A percentile compares a stretch with the other conserved stretches of the same genome.
Conservation (phyloP, 2,329 filamentous ascomycete species). For the Hirsutella thompsonii region DNA sequence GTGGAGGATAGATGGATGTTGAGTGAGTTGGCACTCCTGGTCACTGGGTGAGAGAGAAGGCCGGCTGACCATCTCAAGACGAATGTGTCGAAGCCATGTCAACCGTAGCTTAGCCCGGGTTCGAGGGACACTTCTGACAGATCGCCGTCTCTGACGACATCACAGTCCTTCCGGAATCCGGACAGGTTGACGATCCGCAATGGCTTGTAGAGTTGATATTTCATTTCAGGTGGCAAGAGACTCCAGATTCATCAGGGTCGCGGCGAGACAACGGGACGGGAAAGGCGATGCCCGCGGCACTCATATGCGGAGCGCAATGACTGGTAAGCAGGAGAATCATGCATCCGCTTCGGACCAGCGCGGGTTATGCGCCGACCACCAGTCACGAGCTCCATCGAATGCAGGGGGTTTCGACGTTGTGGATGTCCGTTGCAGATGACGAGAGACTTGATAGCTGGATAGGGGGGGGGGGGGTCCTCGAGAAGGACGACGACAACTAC, state of each 20-base stretch:
- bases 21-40: neutral
- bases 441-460: neutral
- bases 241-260: no score
- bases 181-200: no score
- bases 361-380: neutral
- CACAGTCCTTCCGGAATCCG: no score
- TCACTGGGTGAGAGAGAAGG: neutral
- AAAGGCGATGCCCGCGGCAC: neutral
- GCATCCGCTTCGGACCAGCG: neutral
- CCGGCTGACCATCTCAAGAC: neutral
- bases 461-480: no score
- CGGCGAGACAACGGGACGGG: neutral
- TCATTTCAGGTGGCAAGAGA: no score
- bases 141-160: no score
- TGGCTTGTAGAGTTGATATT: no score
- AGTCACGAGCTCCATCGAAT: constrained; percentile 3
- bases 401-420: constrained; percentile 2
- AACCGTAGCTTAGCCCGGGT: no score
- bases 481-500: no score
- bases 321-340: neutral
- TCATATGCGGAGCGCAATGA: no score
- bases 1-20: neutral
- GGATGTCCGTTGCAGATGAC: neutral
- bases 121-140: no score
- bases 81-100: no score